Evolutionary conservation across 164 flowering plant species (phyloP).

Genomic region (Protea cynaroides): DNA sequence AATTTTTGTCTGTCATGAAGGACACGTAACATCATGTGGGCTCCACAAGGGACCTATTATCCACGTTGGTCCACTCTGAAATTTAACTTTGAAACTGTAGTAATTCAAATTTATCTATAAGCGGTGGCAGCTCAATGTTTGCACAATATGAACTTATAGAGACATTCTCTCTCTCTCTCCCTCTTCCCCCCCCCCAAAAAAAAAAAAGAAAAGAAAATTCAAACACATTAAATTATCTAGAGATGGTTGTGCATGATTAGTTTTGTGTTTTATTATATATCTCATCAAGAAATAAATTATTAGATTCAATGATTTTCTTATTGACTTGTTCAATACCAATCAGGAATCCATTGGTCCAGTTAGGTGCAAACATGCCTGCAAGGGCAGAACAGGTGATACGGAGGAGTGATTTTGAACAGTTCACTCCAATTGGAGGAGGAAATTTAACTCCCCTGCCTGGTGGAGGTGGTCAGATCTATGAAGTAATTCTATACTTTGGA

Average conservation of each 20-base stretch:
- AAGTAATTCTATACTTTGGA: slow-evolving; percentile 70
- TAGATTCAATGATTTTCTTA: neutral
- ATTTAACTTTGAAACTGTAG: neutral
- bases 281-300: neutral
- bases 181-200: too few species aligned
- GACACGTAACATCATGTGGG: too few species aligned
- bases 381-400: slow-evolving; percentile 64
- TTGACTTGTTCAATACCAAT: neutral
- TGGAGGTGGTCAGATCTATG: slow-evolving; percentile 39
- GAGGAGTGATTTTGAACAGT: slow-evolving; percentile 50
- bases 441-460: slow-evolving; percentile 21
- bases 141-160: neutral
- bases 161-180: too few species aligned
- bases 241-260: neutral
- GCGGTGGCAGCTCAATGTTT: neutral
- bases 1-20: neutral
- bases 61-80: too few species aligned
- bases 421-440: slow-evolving; percentile 30
- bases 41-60: too few species aligned
- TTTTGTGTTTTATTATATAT: neutral
- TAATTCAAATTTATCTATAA: neutral
- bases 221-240: neutral
- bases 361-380: slow-evolving; percentile 88
- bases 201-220: too few species aligned
- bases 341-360: slow-evolving; percentile 66